Evolutionary conservation across 371 early-diverging fungal genomes (phyloP).

Genomic region (Syncephalis fuscata): DNA sequence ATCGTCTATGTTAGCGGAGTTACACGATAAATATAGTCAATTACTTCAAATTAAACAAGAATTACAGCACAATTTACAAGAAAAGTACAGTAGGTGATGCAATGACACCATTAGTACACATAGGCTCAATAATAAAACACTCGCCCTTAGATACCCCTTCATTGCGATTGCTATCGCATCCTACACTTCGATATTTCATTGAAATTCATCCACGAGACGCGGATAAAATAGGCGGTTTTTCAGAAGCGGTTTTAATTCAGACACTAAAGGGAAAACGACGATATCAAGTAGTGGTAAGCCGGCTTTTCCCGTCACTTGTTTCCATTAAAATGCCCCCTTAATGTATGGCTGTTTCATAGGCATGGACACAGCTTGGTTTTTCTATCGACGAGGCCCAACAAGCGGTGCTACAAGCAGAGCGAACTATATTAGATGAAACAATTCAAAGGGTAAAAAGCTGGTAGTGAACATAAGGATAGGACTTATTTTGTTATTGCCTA

Average conservation of each 20-base stretch:
- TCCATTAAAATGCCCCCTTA: no score
- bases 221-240: neutral
- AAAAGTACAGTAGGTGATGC: constrained; percentile 15
- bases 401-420: neutral
- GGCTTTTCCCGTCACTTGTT: no score
- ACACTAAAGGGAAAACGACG: constrained; percentile 15
- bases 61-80: constrained; percentile 13
- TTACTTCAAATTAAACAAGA: constrained; percentile 12
- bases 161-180: constrained; percentile 13
- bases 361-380: constrained; percentile 1
- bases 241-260: constrained; percentile 16
- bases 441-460: no score
- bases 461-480: no score
- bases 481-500: no score
- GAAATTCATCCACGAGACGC: constrained; percentile 23
- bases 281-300: constrained; percentile 13
- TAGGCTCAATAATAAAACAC: neutral
- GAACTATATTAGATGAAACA: neutral
- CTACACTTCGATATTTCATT: constrained; percentile 27
- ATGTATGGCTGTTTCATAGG: neutral
- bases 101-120: neutral
- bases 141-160: constrained; percentile 6
- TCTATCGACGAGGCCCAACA: neutral
- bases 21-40: neutral
- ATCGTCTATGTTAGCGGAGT: neutral